Evolutionary conservation across 2,329 filamentous ascomycete genomes (phyloP), one percentile per base, ranked within the genome.

Genomic region (Xylariaceae sp.): DNA sequence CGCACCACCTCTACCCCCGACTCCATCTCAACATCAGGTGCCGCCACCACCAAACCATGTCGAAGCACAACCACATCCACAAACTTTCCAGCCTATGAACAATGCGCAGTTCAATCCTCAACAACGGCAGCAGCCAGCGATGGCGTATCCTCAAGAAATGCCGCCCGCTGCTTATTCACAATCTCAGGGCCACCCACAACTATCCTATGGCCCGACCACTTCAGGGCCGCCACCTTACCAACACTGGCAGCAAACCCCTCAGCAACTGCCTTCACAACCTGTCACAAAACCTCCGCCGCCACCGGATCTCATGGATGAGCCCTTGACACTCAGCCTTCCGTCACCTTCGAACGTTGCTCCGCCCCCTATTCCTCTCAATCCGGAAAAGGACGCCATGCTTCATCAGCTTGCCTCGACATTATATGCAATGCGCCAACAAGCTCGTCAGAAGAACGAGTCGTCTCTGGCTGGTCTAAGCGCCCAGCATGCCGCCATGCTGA

Each of bases 341-440:
- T 66, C 72, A 1, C 64, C 69, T 4, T 68, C 72, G 1, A 69
- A 75, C 19, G 63, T 82, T 6, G 76, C 85, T 5, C 81, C 89
- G 1, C 92, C 93, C 1, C 91, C 92, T 0, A 89, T 96, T 23
- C 92, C 93, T 0, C 91, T 90, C 0, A 98, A 98, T 59, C 93
- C 93, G 0, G 89, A 97, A 67, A 96, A 95, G 64, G 90, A 97
- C 65, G 85, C 86, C 17, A 79, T 97, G 14, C 76, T 95, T 3
- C 77, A 79, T 42, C 86, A 90, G 36, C 77, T 97, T 22, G 89
- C 85, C 27, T 73, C 77, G 45, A 80, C 83, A 0, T 72, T 97
- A 3, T 74, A 82, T 44, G 71, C 79, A 32, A 83, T 87, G 51
- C 82, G 91, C 14, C 80, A 83, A 50, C 77, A 78, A 38, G 84